Evolutionary conservation across 495 filamentous ascomycete genomes (phyloP), one percentile per base, ranked within the genome.

Genomic region (Xylaria longipes): DNA sequence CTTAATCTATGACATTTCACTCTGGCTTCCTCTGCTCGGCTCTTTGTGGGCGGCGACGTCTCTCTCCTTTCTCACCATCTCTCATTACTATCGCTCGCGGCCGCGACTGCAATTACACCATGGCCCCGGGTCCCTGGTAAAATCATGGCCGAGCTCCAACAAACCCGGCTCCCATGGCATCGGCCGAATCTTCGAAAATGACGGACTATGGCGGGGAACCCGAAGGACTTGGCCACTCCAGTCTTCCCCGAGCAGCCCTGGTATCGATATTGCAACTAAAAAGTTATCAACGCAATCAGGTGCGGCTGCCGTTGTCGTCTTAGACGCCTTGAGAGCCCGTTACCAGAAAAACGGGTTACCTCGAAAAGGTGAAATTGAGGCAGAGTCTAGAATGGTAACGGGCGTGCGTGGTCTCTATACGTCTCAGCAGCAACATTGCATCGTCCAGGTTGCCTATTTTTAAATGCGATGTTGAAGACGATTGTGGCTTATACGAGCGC

Each of bases 401-500:
- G 11, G 9, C 50, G 50, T 4, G 11, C 25, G 29, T 27, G 11
- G 48, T 52, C 48, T 27, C 8, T 27, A 25, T 56, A 56, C 27
- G 20, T 56, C 50, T 56, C 12, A 14, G 50, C 22, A 14, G 22
- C n/a, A 29, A 54, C 6, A 54, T 54, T 22, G 56, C 57, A 60
- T 37, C 31, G 17, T 37, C 17, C 57, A 22, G 20, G 31, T 35
- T 9, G 57, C 11, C 57, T 37, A 33, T 37, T 60, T 60, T 60
- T 33, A 62, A 29, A 43, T 43, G n/a, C 58, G 25, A 27, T 54
- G 12, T 15, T 29, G 22, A 54, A 54, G 60, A 27, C 37, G 37
- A 65, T 52, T 35, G 25, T 45, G 63, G 63, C 63, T 65, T 65
- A 65, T 35, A 65, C 29, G 8, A 45, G 45, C 29, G 45, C 29